Percentiles rank a stretch among this genome's conserved stretches.
phyloP scores from a whole-genome alignment of 805 yeast genomes.

The Wickerhamomyces chambardii region DNA sequence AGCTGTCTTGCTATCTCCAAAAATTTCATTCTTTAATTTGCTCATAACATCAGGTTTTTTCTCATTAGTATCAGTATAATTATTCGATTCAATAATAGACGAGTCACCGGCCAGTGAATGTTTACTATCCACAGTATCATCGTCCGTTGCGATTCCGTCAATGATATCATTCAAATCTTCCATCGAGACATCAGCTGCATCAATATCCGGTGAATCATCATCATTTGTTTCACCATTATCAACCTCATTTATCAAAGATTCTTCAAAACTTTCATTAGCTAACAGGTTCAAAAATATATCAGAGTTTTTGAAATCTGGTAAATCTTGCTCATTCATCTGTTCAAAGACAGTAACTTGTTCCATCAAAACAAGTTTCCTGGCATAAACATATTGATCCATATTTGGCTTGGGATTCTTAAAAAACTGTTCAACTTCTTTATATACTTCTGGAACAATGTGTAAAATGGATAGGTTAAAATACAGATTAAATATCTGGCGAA shows the following conservation, averaged over 20 bases:
- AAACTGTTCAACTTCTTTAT: conserved; percentile 28
- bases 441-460: conserved; percentile 18
- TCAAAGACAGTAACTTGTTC: conserved; percentile 47
- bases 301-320: conserved; percentile 53
- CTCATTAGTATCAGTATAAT: neutral
- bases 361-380: conserved; percentile 49
- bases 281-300: conserved; percentile 43
- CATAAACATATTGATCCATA: conserved; percentile 31
- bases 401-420: conserved; percentile 13
- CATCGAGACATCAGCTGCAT: conserved; percentile 1
- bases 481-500: conserved; percentile 34
- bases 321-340: conserved; percentile 42
- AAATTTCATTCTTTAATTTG: conserved; percentile 12
- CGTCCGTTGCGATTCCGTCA: conserved; percentile 19
- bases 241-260: conserved; percentile 17
- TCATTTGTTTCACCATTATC: conserved; percentile 13
- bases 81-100: neutral
- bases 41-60: conserved; percentile 1
- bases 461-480: conserved; percentile 28
- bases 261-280: conserved; percentile 30
- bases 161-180: conserved; percentile 24
- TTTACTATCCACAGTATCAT: conserved; percentile 5
- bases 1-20: conserved; percentile 13
- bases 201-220: neutral
- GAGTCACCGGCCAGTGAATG: neutral